Evolutionary conservation across 305 asterid genomes (phyloP).

Genomic region (Fraxinus floribunda): DNA sequence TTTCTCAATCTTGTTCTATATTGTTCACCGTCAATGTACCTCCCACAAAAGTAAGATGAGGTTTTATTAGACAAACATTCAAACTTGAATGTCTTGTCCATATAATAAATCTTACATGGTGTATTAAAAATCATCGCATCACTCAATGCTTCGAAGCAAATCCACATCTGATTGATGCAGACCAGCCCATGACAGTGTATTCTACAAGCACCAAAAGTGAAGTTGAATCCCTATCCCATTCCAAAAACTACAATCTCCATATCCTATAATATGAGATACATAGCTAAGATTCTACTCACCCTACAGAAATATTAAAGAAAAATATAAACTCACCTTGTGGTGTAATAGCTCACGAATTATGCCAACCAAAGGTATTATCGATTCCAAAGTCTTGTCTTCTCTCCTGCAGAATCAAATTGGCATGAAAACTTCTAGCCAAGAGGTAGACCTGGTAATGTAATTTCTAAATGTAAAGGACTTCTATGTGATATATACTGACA

Average conservation of each 20-base stretch:
- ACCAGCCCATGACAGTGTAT: neutral
- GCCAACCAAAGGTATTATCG: slow-evolving; percentile 63
- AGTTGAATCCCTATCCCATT: neutral
- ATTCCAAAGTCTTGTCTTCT: slow-evolving; percentile 51
- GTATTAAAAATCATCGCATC: neutral
- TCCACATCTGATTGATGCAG: neutral
- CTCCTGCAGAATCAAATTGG: slow-evolving; percentile 41
- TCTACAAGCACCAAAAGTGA: slow-evolving; percentile 1
- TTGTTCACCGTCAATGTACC: neutral
- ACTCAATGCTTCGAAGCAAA: neutral
- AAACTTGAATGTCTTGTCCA: neutral
- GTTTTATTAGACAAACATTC: neutral
- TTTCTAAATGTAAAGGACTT: neutral
- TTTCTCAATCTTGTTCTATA: neutral
- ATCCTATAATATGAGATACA: neutral
- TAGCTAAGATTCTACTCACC: neutral
- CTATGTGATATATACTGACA: slow-evolving; percentile 15
- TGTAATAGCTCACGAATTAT: slow-evolving; percentile 67
- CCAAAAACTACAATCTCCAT: neutral
- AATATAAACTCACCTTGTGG: slow-evolving; percentile 66
- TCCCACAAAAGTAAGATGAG: neutral
- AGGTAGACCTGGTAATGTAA: neutral
- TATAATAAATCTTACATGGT: neutral
- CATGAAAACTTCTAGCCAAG: slow-evolving; percentile 23
- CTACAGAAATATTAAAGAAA: slow-evolving; percentile 9